phyloP scores from a whole-genome alignment of 305 asterid genomes.

The Caryopteris hybrid region DNA sequence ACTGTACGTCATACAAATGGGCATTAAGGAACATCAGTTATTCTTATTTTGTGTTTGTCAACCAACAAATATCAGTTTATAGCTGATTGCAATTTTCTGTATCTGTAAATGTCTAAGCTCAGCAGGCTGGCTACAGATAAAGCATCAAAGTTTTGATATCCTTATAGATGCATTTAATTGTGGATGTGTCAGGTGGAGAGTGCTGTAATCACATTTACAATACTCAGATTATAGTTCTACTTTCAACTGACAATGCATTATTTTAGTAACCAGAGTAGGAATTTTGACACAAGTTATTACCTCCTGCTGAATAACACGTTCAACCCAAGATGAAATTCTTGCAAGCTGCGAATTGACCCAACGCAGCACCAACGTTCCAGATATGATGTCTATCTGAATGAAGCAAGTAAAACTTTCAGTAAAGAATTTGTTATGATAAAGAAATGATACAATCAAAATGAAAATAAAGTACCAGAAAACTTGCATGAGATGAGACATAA shows the following conservation, averaged over 20 bases:
- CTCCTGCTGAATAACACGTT: constrained; percentile 95
- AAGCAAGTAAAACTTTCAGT: constrained; percentile 14
- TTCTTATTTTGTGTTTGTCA: neutral
- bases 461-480: neutral
- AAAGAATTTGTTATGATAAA: neutral
- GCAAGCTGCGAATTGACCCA: constrained; percentile 98
- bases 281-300: constrained; percentile 35
- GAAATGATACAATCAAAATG: neutral
- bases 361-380: constrained; percentile 96
- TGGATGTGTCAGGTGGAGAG: neutral
- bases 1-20: neutral
- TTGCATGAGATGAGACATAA: neutral
- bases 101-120: neutral
- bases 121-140: neutral
- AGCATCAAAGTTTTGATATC: neutral
- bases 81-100: neutral
- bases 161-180: neutral
- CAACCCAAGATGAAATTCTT: constrained; percentile 88
- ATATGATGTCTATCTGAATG: constrained; percentile 70
- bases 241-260: neutral
- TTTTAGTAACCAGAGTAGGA: constrained; percentile 14
- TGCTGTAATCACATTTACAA: constrained; percentile 8
- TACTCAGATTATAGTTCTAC: neutral
- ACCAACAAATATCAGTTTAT: constrained; percentile 4
- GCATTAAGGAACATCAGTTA: neutral